Conservation (phyloP, 2,329 filamentous ascomycete genomes). For the Ophiostoma sp. region DNA sequence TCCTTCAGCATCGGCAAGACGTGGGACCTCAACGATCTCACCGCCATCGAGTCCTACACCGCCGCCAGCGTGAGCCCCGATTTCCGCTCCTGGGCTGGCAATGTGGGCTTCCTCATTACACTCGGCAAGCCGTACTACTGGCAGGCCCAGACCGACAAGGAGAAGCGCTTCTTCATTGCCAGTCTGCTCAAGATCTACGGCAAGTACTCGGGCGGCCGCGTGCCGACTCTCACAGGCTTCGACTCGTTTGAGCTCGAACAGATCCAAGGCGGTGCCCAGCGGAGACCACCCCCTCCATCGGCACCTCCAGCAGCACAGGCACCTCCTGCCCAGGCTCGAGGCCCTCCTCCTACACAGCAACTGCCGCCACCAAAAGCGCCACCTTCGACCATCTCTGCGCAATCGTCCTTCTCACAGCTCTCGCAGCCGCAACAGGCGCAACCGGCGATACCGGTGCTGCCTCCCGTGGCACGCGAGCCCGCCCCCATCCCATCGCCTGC, state of each 20-base stretch:
- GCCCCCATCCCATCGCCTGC: constrained; percentile 24
- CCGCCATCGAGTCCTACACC: constrained; percentile 75
- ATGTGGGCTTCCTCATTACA: constrained; percentile 79
- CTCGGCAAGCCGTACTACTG: constrained; percentile 95
- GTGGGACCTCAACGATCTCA: constrained; percentile 90
- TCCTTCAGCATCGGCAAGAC: constrained; percentile 97
- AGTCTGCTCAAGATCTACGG: constrained; percentile 93
- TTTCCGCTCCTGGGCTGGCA: constrained; percentile 71
- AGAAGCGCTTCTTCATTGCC: constrained; percentile 98
- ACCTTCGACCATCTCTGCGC: background rate
- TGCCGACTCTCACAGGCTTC: constrained; percentile 77
- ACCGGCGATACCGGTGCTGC: constrained; percentile 25
- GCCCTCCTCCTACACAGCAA: constrained; percentile 12
- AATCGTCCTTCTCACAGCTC: constrained; percentile 12
- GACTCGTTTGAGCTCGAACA: constrained; percentile 71
- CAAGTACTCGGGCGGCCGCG: constrained; percentile 87
- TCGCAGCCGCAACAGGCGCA: constrained; percentile 17
- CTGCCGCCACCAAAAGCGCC: constrained; percentile 11
- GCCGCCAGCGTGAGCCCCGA: constrained; percentile 52
- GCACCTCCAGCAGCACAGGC: constrained; percentile 3
- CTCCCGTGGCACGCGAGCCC: constrained; percentile 28
- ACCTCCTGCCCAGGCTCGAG: background rate
- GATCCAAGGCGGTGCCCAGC: constrained; percentile 55
- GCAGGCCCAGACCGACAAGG: constrained; percentile 87
- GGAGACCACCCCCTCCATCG: constrained; percentile 37